These are phyloP conservation scores for Lachnellula suecica DNA, from an alignment of 2,329 filamentous ascomycete species.

Conservation along the genomic window DNA sequence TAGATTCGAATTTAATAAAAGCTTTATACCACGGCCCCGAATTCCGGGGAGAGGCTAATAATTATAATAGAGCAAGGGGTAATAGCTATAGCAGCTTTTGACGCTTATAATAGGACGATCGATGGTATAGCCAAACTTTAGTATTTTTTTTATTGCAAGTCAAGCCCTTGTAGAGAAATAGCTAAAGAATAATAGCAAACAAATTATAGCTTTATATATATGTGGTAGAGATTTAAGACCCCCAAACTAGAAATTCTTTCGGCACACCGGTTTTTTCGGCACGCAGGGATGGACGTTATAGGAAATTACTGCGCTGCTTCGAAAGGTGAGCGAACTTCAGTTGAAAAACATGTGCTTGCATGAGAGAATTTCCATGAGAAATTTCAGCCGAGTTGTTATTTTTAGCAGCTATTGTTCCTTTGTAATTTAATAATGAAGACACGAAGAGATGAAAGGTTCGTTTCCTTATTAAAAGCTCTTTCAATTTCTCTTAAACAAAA, in stretches of 20 bases:
- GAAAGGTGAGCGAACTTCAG: no score
- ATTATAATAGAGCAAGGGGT: neutral
- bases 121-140: neutral
- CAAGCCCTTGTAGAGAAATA: neutral
- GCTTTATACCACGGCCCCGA: neutral
- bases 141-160: conserved; percentile 1
- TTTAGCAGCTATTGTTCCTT: no score
- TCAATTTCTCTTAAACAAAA: no score
- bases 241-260: neutral
- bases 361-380: no score
- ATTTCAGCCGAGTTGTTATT: no score
- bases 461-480: no score
- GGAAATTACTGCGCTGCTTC: no score
- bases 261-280: neutral
- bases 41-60: neutral
- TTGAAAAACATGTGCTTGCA: no score
- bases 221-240: neutral
- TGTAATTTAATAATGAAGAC: no score
- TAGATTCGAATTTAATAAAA: conserved; percentile 1
- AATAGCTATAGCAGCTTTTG: neutral
- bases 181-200: neutral
- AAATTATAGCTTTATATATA: neutral
- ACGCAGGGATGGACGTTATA: neutral
- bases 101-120: neutral
- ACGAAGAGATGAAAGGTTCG: no score